A percentile compares a stretch with the other conserved stretches of the same genome.
Conservation (phyloP, 495 filamentous ascomycete genomes). For the Penicillium bialowiezense region DNA sequence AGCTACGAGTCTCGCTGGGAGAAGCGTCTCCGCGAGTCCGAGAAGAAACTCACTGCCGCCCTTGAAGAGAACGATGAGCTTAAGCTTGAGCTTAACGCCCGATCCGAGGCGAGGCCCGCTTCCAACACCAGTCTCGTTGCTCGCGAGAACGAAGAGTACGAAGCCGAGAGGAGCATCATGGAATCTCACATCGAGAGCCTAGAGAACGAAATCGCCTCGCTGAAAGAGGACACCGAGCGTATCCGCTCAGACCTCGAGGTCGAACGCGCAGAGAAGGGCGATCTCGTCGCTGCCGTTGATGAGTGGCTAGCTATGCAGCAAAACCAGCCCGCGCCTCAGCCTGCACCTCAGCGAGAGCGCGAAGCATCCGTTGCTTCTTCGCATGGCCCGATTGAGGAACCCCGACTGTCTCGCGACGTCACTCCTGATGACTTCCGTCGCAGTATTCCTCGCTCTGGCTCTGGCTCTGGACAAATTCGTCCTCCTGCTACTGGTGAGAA, state of each 20-base stretch:
- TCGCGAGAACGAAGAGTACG: constrained; percentile 49
- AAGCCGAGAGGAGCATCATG: constrained; percentile 48
- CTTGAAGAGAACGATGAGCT: constrained; percentile 72
- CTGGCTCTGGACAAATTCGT: constrained; percentile 33
- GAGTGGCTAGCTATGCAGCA: constrained; percentile 72
- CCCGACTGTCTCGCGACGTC: constrained; percentile 15
- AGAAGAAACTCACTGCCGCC: constrained; percentile 64
- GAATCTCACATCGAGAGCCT: constrained; percentile 69
- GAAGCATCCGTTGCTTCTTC: constrained; percentile 21
- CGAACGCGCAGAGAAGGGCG: constrained; percentile 89
- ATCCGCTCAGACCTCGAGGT: constrained; percentile 61
- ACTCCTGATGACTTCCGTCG: constrained; percentile 22
- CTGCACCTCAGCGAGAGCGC: constrained; percentile 12
- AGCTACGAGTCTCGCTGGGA: constrained; percentile 89
- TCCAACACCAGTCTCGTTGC: constrained; percentile 36
- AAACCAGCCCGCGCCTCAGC: constrained; percentile 13
- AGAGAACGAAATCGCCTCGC: constrained; percentile 59
- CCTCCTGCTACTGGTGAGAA: constrained; percentile 34
- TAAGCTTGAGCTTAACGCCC: constrained; percentile 58
- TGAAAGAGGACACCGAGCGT: constrained; percentile 63
- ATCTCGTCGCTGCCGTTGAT: constrained; percentile 87
- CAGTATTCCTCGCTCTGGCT: constrained; percentile 25
- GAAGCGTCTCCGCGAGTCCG: constrained; percentile 74
- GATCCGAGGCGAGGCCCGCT: constrained; percentile 52
- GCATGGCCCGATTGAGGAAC: constrained; percentile 10